Base-by-base conservation (phyloP, 768 basidiomycete genomes). In the Fomitopsis serialis region DNA sequence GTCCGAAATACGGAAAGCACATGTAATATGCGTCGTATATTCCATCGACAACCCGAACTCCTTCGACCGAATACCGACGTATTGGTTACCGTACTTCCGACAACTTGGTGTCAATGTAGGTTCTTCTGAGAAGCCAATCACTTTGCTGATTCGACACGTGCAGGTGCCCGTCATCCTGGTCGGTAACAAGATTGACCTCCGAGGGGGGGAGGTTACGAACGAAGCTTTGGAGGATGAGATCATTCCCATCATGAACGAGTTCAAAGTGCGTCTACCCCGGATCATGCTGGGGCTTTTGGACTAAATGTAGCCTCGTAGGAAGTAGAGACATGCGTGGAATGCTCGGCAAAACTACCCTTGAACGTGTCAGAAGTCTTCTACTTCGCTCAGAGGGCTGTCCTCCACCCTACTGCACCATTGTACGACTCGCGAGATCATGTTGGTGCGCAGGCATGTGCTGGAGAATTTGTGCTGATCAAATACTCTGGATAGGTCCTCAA, bases 361-460 rank as follows among this genome's bases (percentile, higher is more conserved):
- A 98, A 98, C 68, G 87, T 98, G 54, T 95, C 94, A 15, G 95
- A 96, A 69, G 93, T 98, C 27, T 94, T 98, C 74, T 98, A 96
- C 70, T 98, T 98, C 68, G 96, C 96, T 1, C 95, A 97, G 70
- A 98, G 97, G 66, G 96, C 96, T 12, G 96, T 99, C 29, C 74
- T 98, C 11, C 93, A 99, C 65, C 96, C 96, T 2, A 96, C 94
- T 1, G 96, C 96, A 6, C 96, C 96, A 6, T 74, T 99, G 19
- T 99, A 98, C 67, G 96, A 99, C 67, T 96, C 94, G 1, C 74
- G 94, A 65, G 92, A 98, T 62, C 95, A 98, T 70, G 92, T 92
- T 64, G 54, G 89, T 53, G 27, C 15, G 24, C 21, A 27, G 48
- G 42, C 36, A 56, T 35, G 34, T 12, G 15, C 24, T 45, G 25